Evolutionary conservation across 2,329 filamentous ascomycete species (phyloP).

Genomic region (Aspergillus ustus): DNA sequence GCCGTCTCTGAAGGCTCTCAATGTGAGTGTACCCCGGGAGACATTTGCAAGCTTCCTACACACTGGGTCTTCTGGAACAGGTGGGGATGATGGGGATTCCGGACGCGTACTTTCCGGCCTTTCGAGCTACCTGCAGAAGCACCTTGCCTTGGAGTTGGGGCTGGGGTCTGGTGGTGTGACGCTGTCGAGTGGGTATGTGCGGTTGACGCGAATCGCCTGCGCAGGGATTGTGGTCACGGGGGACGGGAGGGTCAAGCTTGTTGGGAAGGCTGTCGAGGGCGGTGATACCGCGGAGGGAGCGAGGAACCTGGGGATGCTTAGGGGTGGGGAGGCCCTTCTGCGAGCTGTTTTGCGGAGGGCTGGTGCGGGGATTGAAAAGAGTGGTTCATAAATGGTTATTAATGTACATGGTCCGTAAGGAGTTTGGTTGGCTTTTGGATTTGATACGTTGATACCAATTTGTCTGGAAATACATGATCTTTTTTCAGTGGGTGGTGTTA

Average conservation of each 20-base stretch:
- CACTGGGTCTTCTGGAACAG: not conserved
- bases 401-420: not conserved
- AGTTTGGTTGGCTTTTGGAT: not conserved
- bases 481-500: not conserved
- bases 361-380: slow-evolving; percentile 21
- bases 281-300: slow-evolving; percentile 23
- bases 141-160: slow-evolving; percentile 47
- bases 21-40: slow-evolving; percentile 39
- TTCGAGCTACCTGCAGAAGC: slow-evolving; percentile 40
- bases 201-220: slow-evolving; percentile 44
- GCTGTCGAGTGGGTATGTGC: slow-evolving; percentile 32
- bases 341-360: slow-evolving; percentile 37
- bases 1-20: slow-evolving; percentile 39
- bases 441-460: slow-evolving; percentile 9
- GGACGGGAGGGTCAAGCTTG: slow-evolving; percentile 46
- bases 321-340: slow-evolving; percentile 39
- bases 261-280: slow-evolving; percentile 26
- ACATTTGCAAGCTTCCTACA: slow-evolving; percentile 30
- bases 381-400: not conserved
- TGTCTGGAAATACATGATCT: not conserved
- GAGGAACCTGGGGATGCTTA: slow-evolving; percentile 29
- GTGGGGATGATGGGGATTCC: slow-evolving; percentile 13
- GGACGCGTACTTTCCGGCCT: slow-evolving; percentile 34
- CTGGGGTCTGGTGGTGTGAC: slow-evolving; percentile 23
- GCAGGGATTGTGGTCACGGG: slow-evolving; percentile 44